phyloP scores from a whole-genome alignment of 495 filamentous ascomycete species.

The Hyaloscypha hepaticicola region DNA sequence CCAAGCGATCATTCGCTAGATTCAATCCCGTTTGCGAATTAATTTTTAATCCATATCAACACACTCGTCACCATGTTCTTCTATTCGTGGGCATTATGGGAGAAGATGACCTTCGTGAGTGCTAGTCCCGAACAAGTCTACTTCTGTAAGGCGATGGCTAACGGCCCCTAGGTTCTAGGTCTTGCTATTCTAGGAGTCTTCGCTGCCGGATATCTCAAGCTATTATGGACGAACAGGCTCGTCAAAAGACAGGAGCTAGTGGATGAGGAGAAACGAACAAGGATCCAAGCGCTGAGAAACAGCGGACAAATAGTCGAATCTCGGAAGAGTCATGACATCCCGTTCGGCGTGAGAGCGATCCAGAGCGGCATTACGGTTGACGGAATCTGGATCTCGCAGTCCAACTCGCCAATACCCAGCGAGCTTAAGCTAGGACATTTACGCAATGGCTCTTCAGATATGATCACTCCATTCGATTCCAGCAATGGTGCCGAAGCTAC shows the following conservation, averaged over 20 bases:
- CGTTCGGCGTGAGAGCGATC: slow-evolving; percentile 86
- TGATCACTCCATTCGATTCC: slow-evolving; percentile 14
- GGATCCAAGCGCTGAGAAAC: slow-evolving; percentile 53
- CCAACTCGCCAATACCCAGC: slow-evolving; percentile 50
- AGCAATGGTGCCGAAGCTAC: slow-evolving; percentile 9
- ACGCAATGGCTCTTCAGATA: slow-evolving; percentile 18
- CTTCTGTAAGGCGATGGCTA: background rate
- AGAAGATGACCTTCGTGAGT: slow-evolving; percentile 89
- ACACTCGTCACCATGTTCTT: slow-evolving; percentile 58
- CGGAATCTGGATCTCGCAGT: slow-evolving; percentile 82
- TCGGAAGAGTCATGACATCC: slow-evolving; percentile 52
- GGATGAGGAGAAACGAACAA: slow-evolving; percentile 59
- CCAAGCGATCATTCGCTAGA: background rate
- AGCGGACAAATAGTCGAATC: slow-evolving; percentile 46
- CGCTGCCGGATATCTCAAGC: slow-evolving; percentile 50
- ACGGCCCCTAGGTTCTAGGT: slow-evolving; percentile 42
- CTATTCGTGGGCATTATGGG: slow-evolving; percentile 76
- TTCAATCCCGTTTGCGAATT: background rate
- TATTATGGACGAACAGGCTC: slow-evolving; percentile 61
- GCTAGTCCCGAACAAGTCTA: background rate
- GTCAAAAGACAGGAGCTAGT: slow-evolving; percentile 63
- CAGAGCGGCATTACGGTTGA: slow-evolving; percentile 83
- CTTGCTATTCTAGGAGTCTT: slow-evolving; percentile 52
- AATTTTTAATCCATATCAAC: background rate
- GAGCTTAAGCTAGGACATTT: slow-evolving; percentile 26